Conservation (phyloP, 129 eudicot species). For the Artemisia annua region DNA sequence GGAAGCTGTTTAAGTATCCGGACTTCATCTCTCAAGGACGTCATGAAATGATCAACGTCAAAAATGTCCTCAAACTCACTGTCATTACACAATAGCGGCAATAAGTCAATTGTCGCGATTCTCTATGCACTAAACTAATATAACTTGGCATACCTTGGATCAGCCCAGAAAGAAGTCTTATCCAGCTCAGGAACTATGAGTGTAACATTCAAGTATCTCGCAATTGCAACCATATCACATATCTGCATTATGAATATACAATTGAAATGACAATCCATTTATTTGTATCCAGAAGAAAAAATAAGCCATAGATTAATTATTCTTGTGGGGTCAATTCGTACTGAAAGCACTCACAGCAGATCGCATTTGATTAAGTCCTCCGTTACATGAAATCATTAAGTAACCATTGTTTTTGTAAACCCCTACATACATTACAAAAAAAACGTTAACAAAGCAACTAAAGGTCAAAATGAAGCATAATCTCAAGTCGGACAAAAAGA, state of each 20-base stretch:
- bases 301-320: constrained; percentile 4
- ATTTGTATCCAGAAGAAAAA: constrained; percentile 9
- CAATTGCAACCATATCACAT: constrained; percentile 98
- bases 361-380: constrained; percentile 98
- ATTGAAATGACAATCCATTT: constrained; percentile 7
- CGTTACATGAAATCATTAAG: constrained; percentile 94
- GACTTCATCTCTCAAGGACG: constrained; percentile 96
- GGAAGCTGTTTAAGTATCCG: constrained; percentile 90
- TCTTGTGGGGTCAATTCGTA: constrained; percentile 21
- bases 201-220: constrained; percentile 93
- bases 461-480: background rate
- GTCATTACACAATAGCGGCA: constrained; percentile 26
- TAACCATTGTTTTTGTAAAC: constrained; percentile 97
- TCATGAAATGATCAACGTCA: constrained; percentile 90
- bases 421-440: constrained; percentile 47
- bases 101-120: constrained; percentile 4
- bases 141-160: constrained; percentile 65
- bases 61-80: constrained; percentile 96
- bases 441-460: background rate
- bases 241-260: constrained; percentile 48
- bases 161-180: constrained; percentile 96
- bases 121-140: background rate
- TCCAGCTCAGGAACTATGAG: constrained; percentile 94
- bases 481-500: constrained; percentile 8
- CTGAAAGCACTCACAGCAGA: constrained; percentile 80